These are phyloP conservation scores for Rubus idaeus DNA, from an alignment of 306 rosid species.

Conservation along the genomic window DNA sequence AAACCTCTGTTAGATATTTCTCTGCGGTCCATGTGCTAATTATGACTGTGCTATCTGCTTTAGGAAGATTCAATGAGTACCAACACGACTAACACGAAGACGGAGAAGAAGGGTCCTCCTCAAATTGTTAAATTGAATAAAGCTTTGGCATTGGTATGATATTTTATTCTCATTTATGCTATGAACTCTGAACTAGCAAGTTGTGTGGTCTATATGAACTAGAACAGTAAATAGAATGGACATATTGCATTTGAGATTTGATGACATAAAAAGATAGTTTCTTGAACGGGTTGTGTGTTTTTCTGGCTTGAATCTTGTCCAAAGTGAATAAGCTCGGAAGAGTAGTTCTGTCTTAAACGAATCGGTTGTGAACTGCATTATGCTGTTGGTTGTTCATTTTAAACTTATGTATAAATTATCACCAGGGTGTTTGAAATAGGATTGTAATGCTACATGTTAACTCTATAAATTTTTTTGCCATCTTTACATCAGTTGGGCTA, in stretches of 20 bases:
- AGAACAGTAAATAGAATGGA: background rate
- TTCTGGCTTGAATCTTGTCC: background rate
- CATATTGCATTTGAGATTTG: background rate
- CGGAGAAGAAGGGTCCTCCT: slow-evolving; percentile 43
- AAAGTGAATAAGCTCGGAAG: background rate
- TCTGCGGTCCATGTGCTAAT: background rate
- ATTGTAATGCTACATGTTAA: background rate
- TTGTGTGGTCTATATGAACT: background rate
- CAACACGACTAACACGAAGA: slow-evolving; percentile 25
- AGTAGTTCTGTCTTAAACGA: background rate
- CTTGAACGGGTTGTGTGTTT: slow-evolving; percentile 1
- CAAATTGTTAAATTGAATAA: slow-evolving; percentile 62
- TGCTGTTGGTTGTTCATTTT: background rate
- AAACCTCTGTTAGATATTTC: background rate
- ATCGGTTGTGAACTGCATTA: background rate
- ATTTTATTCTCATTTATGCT: slow-evolving; percentile 5
- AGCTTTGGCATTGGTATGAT: slow-evolving; percentile 75
- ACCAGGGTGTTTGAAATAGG: background rate
- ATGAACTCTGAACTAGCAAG: background rate
- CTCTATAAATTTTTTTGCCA: background rate
- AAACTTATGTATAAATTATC: background rate
- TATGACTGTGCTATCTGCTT: slow-evolving; percentile 2
- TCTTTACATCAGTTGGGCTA: background rate
- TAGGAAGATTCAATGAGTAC: slow-evolving; percentile 50
- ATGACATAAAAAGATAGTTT: background rate